Percentiles rank a stretch among this genome's conserved stretches.
These are phyloP conservation scores for Xylariaceae sp. DNA, from an alignment of 2,329 filamentous ascomycete species.

Conservation along the genomic window DNA sequence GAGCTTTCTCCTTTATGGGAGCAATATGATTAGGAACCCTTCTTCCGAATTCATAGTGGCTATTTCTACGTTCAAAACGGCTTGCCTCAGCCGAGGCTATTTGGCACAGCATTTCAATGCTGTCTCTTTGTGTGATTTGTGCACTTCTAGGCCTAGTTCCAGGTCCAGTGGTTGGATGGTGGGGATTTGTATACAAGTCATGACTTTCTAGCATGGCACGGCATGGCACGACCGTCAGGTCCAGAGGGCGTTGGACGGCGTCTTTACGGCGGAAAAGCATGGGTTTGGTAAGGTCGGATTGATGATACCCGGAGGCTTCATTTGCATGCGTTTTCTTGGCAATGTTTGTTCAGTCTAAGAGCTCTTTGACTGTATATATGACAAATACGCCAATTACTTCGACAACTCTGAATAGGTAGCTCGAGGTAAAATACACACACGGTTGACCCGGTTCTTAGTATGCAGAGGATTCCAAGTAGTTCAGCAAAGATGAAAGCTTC, in stretches of 20 bases:
- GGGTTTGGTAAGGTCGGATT: constrained; percentile 12
- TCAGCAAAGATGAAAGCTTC: no score
- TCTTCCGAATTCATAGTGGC: neutral
- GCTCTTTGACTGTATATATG: no score
- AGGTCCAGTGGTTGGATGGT: neutral
- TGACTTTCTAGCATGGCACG: neutral
- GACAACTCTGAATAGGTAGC: no score
- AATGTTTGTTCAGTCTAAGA: no score
- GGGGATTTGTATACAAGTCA: neutral
- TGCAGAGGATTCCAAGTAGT: no score
- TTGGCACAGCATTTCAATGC: neutral
- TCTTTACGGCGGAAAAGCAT: neutral
- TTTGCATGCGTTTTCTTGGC: constrained; percentile 4
- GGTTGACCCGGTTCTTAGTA: no score
- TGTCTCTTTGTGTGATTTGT: neutral
- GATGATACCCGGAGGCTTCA: constrained; percentile 18
- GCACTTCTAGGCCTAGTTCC: neutral
- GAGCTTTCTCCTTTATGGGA: no score
- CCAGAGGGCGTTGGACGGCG: neutral
- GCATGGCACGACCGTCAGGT: neutral
- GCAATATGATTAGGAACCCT: no score
- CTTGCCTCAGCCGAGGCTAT: neutral
- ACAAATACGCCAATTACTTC: no score
- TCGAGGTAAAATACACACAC: no score
- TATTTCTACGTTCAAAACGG: neutral